Conservation (phyloP, 2,329 filamentous ascomycete species). For the Trichocomaceae sp. region DNA sequence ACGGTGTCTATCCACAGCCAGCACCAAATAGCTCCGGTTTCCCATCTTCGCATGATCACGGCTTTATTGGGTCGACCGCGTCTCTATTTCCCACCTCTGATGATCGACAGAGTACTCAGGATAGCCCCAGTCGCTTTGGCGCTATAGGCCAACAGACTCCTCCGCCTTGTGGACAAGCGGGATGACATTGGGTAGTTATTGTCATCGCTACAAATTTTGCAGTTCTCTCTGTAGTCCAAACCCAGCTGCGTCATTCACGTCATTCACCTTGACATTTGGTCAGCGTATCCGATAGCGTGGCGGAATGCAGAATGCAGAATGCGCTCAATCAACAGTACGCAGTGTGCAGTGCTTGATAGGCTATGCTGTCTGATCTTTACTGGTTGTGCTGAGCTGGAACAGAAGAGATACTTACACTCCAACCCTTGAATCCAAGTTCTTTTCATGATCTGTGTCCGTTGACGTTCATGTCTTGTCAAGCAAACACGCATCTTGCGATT, state of each 20-base stretch:
- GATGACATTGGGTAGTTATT: too few relatives aligned
- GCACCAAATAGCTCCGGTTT: constrained; percentile 24
- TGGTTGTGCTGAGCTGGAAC: too few relatives aligned
- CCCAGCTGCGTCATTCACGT: neutral
- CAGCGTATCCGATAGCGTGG: too few relatives aligned
- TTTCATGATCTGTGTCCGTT: too few relatives aligned
- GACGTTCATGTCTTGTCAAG: too few relatives aligned
- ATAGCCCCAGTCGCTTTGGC: constrained; percentile 28
- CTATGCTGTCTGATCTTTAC: too few relatives aligned
- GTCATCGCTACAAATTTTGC: too few relatives aligned
- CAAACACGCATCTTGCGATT: too few relatives aligned
- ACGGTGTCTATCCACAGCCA: constrained; percentile 13
- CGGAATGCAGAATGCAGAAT: neutral
- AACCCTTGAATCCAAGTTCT: too few relatives aligned
- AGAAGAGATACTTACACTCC: too few relatives aligned
- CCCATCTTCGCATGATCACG: constrained; percentile 31
- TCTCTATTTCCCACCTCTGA: constrained; percentile 18
- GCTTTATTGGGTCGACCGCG: constrained; percentile 28
- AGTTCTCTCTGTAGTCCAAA: neutral
- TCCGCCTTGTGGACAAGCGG: constrained; percentile 44
- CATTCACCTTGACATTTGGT: neutral
- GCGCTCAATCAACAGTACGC: neutral
- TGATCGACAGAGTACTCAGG: constrained; percentile 22
- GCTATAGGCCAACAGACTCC: constrained; percentile 43
- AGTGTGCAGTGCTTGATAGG: too few relatives aligned